Evolutionary conservation across 768 basidiomycete species (phyloP), one percentile per base, ranked within the genome.

Genomic region (Collybiopsis luxurians): DNA sequence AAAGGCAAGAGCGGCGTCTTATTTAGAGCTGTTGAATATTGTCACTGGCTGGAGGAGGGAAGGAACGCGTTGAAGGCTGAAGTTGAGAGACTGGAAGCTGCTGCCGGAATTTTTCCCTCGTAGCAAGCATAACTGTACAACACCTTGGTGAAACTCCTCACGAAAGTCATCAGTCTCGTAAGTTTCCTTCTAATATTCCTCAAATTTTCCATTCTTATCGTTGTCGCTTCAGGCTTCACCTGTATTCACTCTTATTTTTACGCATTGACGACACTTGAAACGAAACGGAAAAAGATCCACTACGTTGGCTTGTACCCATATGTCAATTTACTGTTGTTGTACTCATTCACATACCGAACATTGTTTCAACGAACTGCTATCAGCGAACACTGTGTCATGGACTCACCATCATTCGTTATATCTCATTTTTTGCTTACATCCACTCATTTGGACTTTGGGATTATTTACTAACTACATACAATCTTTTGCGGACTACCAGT

Each of bases 1-100:
- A 93, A 92, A 69, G 91, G 92, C 34, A 96, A 96, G 77, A 93
- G 90, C 60, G 92, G 91, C 0, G 90, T 94, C 2, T 70, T 96
- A 45, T 92, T 92, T 67, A 84, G 91, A 36, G 91, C 93, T 2
- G 90, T 88, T 54, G 89, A 92, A 64, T 93, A 95, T 63, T 85
- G 88, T 65, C 80, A 75, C 34, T 95, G 89, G 89, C 73, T 95
- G n/a, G 92, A 94, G 66, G 85, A 93, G 64, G 89, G 90, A 7
- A 79, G 86, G 47, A 83, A 86, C 46, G 86, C 87, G 0, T 75
- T 96, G 43, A 72, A 73, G 59, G 76, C 79, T 30, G 92, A 96
- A 71, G 85, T 93, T 2, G 57, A 75, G 36, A 76, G 83, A 59
- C 71, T 89, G 4, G 90, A 94, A 71, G 73, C 81, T 15, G 53